These are phyloP conservation scores for Aspergillus flavus DNA, from an alignment of 2,329 filamentous ascomycete genomes.

Conservation along the genomic window DNA sequence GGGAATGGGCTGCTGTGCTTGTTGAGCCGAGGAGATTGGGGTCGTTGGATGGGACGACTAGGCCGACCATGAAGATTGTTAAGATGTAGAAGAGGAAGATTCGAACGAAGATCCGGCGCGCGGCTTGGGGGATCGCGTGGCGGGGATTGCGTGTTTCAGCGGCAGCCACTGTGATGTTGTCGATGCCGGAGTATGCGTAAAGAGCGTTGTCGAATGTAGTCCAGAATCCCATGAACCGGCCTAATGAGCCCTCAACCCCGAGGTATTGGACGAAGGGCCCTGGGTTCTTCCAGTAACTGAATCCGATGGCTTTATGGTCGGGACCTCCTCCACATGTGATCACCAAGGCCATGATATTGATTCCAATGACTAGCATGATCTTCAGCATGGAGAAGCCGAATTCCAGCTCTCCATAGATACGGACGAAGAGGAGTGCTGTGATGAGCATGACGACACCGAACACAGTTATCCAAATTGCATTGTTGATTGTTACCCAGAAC, in stretches of 20 bases:
- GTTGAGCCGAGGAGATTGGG: constrained; percentile 21
- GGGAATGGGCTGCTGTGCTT: constrained; percentile 43
- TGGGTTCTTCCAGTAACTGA: constrained; percentile 53
- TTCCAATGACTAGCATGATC: constrained; percentile 62
- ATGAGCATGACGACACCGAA: constrained; percentile 41
- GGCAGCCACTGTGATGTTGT: constrained; percentile 58
- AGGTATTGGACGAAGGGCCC: constrained; percentile 68
- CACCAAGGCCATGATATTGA: constrained; percentile 60
- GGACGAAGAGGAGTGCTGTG: constrained; percentile 39
- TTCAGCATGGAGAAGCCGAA: constrained; percentile 58
- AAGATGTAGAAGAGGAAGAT: constrained; percentile 62
- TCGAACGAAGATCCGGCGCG: constrained; percentile 57
- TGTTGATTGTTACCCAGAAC: constrained; percentile 30
- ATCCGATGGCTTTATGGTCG: constrained; percentile 47
- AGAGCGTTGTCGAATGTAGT: constrained; percentile 47
- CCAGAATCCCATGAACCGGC: constrained; percentile 59
- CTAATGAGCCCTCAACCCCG: constrained; percentile 45
- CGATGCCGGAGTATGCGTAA: constrained; percentile 43
- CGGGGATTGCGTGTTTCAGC: constrained; percentile 59
- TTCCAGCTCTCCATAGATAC: constrained; percentile 55
- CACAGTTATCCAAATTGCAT: constrained; percentile 48
- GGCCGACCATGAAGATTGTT: constrained; percentile 59
- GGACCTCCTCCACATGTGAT: constrained; percentile 51
- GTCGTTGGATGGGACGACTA: constrained; percentile 61
- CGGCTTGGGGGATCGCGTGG: constrained; percentile 57